Evolutionary conservation across 2,329 filamentous ascomycete genomes (phyloP).

Genomic region (Claviceps sorghi): DNA sequence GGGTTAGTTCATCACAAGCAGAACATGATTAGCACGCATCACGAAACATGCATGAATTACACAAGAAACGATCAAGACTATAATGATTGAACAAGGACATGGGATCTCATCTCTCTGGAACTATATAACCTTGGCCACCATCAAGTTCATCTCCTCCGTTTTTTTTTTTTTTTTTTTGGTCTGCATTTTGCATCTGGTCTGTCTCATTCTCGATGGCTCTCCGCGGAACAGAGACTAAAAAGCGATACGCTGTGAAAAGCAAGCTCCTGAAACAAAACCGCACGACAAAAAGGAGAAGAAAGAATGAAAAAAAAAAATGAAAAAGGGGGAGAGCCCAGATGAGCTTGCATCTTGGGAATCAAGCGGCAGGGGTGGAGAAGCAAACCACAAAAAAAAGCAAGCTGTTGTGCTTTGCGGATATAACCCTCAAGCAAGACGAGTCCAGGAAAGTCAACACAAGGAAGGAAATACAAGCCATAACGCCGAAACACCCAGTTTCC

Average conservation of each 20-base stretch:
- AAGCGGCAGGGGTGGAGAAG: not conserved
- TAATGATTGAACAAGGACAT: constrained; percentile 3
- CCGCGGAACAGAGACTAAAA: not conserved
- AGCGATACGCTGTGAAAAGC: not conserved
- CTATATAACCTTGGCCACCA: not conserved
- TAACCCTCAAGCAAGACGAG: not conserved
- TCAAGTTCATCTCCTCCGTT: too few species aligned
- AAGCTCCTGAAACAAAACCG: not conserved
- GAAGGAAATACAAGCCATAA: not conserved
- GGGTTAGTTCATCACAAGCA: not conserved
- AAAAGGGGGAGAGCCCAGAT: not conserved
- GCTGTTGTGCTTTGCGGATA: not conserved
- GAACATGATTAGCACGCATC: constrained; percentile 6
- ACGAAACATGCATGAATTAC: constrained; percentile 18
- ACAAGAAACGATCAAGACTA: constrained; percentile 12
- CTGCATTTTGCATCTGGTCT: too few species aligned
- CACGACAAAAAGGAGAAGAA: too few species aligned
- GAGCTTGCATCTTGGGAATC: not conserved
- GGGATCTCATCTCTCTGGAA: constrained; percentile 1
- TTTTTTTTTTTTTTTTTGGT: not conserved
- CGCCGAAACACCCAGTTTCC: not conserved
- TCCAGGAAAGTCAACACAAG: not conserved
- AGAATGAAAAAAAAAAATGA: not conserved
- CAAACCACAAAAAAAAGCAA: not conserved
- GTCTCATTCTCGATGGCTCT: not conserved